phyloP scores from a whole-genome alignment of 2,329 filamentous ascomycete species.

The Epichloe gansuensis region DNA sequence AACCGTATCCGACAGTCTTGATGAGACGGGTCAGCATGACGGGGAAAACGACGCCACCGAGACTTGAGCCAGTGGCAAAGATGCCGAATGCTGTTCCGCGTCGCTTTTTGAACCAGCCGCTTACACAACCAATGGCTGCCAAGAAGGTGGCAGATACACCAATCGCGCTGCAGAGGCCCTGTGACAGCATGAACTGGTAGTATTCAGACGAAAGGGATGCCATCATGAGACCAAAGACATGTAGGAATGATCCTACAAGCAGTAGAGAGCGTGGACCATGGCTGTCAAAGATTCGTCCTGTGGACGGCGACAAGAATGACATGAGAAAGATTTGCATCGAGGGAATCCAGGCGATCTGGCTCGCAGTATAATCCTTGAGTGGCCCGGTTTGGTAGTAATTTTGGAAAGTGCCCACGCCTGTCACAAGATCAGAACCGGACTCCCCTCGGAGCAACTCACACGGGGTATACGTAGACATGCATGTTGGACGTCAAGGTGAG shows the following conservation, averaged over 20 bases:
- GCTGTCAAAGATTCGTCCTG: conserved; percentile 38
- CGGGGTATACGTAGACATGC: background rate
- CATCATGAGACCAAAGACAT: conserved; percentile 39
- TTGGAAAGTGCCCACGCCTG: conserved; percentile 40
- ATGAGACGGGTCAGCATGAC: conserved; percentile 27
- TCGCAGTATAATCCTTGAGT: conserved; percentile 34
- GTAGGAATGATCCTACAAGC: conserved; percentile 36
- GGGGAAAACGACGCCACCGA: conserved; percentile 28
- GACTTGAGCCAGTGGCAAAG: conserved; percentile 21
- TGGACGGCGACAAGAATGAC: background rate
- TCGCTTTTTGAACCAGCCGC: conserved; percentile 22
- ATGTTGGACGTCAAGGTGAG: background rate
- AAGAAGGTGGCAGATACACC: conserved; percentile 23
- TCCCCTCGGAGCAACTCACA: too few relatives aligned
- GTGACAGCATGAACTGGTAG: conserved; percentile 16
- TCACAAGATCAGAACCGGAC: background rate
- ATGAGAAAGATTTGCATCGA: conserved; percentile 31
- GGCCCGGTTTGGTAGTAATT: conserved; percentile 41
- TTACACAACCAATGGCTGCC: conserved; percentile 19
- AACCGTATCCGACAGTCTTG: conserved; percentile 22
- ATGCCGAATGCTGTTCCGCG: conserved; percentile 24
- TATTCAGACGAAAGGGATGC: conserved; percentile 6
- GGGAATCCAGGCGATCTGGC: conserved; percentile 49
- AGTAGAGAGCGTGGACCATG: conserved; percentile 47
- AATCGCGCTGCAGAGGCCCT: conserved; percentile 25